Base-by-base conservation (phyloP, 345 rosid genomes). In the Euphorbia tirucalli region DNA sequence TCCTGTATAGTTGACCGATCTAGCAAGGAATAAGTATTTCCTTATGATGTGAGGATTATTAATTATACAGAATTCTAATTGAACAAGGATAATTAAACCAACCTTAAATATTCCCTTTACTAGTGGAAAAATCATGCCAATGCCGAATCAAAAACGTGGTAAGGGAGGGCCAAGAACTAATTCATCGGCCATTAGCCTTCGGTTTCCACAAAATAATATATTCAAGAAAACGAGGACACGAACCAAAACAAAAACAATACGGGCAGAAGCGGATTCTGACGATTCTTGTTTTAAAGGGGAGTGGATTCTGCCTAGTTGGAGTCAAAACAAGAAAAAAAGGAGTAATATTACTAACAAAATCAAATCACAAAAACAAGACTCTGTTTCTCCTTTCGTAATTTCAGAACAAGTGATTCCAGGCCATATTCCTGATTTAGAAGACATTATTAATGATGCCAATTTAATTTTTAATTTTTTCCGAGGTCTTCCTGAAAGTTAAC, bases 331-430 rank as follows among this genome's bases (percentile, higher is more conserved):
- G 48, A 68, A 2, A 44, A 41, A 2, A 0, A 21, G 18, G 11
- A 22, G 5, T 52, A 32, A 54, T 3, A 21, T 49, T 2, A 24
- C 7, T 2, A 4, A 5, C 21, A 50, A 18, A 50, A 5, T 19
- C 55, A 50, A 22, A 16, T 3, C 7, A 39, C 18, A 35, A 22
- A 15, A n/a, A n/a, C 48, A 54, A 50, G 1, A 16, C 13, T 69
- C 60, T 22, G 7, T 35, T 11, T 32, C 35, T 7, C 16, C 55
- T 24, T 2, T 49, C 44, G 15, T 31, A 24, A 10, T 18, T 7
- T 56, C 19, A 15, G 65, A 19, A 9, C 7, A 39, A 57, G 41
- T 9, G 54, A 57, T 69, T 56, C 72, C 72, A 18, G 72, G 65
- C 3, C 64, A 55, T 55, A 69, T 69, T 57, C 72, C 72, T 3